Conservation (phyloP, 768 basidiomycete genomes). For the Naematelia encephala region DNA sequence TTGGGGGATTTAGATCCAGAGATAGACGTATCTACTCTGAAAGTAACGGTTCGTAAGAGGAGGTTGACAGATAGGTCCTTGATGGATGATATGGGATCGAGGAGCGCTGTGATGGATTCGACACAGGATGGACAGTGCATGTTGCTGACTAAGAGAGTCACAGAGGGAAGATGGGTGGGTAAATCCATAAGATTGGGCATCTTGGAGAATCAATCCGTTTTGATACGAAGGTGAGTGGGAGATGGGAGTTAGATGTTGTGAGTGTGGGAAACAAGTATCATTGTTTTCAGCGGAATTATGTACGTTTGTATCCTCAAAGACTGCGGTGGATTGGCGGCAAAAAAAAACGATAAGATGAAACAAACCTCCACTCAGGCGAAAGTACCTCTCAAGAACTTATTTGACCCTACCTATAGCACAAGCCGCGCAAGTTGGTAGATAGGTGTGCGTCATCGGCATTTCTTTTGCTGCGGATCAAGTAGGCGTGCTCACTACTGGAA, state of each 20-base stretch:
- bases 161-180: constrained; percentile 1
- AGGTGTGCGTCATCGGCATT: neutral
- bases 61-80: constrained; percentile 19
- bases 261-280: neutral
- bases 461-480: neutral
- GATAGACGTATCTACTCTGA: constrained; percentile 14
- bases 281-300: neutral
- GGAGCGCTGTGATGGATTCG: constrained; percentile 28
- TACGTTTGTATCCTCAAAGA: neutral
- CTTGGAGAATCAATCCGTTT: no score
- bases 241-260: neutral
- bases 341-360: no score
- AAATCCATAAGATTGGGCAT: neutral
- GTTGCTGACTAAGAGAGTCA: constrained; percentile 29
- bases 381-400: neutral
- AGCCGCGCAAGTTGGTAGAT: neutral
- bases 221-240: no score
- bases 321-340: neutral
- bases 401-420: neutral
- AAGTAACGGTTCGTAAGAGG: constrained; percentile 28
- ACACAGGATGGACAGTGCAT: constrained; percentile 43
- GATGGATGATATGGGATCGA: constrained; percentile 16
- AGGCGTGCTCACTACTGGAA: no score
- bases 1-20: neutral
- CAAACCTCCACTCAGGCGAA: neutral